Conservation (phyloP, 1,284 basidiomycete species). For the Melampsora larici-populina region DNA sequence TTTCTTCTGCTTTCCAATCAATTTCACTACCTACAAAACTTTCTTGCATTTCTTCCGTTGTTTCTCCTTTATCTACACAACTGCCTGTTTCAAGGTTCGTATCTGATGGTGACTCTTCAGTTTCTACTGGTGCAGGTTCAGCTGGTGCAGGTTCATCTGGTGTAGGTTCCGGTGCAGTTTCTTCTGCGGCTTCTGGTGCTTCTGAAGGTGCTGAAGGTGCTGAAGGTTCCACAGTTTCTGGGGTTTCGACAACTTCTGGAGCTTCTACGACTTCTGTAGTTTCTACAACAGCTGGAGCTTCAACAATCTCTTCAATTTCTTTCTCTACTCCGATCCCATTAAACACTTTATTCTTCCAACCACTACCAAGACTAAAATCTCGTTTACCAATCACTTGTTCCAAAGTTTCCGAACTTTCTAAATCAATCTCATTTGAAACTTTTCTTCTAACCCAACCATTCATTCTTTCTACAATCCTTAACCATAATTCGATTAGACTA, state of each 20-base stretch:
- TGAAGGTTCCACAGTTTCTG: no score
- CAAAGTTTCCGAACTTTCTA: constrained; percentile 2
- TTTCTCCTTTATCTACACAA: constrained; percentile 30
- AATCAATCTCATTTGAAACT: constrained; percentile 1
- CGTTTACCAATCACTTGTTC: constrained; percentile 28
- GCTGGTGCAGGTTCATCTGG: background rate
- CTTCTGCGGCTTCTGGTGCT: background rate
- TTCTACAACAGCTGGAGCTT: background rate
- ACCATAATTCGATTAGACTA: constrained; percentile 8
- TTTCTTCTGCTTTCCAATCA: constrained; percentile 29
- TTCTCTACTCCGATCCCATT: background rate
- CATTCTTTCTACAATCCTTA: constrained; percentile 13
- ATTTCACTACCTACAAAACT: constrained; percentile 40
- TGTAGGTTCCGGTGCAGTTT: background rate
- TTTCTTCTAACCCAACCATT: constrained; percentile 21
- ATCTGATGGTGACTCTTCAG: background rate
- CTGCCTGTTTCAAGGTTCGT: constrained; percentile 22
- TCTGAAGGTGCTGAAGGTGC: no score
- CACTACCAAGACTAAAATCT: constrained; percentile 5
- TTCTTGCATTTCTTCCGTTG: background rate
- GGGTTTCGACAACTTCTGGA: background rate
- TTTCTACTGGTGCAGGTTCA: background rate
- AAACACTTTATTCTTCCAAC: constrained; percentile 5
- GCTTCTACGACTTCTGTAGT: background rate
- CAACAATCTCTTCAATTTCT: no score